Evolutionary conservation across 768 basidiomycete genomes (phyloP).

Genomic region (Rickenella mellea): DNA sequence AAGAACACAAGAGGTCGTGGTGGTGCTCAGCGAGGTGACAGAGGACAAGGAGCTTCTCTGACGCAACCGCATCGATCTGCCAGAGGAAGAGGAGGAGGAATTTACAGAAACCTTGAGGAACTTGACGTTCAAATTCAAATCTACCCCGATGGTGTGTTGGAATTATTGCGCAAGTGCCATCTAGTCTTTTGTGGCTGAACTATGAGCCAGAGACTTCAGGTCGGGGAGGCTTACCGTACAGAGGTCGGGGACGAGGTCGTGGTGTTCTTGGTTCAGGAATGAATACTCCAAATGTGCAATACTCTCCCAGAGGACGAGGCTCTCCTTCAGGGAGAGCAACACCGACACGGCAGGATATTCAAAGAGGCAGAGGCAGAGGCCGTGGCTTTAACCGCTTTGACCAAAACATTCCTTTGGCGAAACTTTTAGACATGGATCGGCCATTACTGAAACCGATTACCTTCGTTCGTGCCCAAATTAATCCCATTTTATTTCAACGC

Average conservation of each 20-base stretch:
- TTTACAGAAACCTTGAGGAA: neutral
- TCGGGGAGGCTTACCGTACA: slow-evolving; percentile 12
- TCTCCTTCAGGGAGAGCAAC: too few species aligned
- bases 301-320: too few species aligned
- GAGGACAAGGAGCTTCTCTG: too few species aligned
- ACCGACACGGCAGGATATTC: too few species aligned
- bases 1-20: too few species aligned
- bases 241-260: slow-evolving; percentile 20
- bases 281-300: neutral
- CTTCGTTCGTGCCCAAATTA: slow-evolving; percentile 55
- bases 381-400: slow-evolving; percentile 13
- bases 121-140: neutral
- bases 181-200: neutral
- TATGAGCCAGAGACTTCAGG: neutral
- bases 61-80: neutral
- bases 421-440: slow-evolving; percentile 43
- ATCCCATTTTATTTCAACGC: slow-evolving; percentile 41
- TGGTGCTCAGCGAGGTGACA: slow-evolving; percentile 8
- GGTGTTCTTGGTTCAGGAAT: slow-evolving; percentile 4
- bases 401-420: slow-evolving; percentile 36
- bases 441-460: slow-evolving; percentile 57
- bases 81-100: neutral
- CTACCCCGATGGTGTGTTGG: neutral
- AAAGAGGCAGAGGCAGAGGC: slow-evolving; percentile 13
- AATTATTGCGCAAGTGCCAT: neutral